Evolutionary conservation across 164 flowering plant species (phyloP).

Genomic region (Paratinospora sagittata): DNA sequence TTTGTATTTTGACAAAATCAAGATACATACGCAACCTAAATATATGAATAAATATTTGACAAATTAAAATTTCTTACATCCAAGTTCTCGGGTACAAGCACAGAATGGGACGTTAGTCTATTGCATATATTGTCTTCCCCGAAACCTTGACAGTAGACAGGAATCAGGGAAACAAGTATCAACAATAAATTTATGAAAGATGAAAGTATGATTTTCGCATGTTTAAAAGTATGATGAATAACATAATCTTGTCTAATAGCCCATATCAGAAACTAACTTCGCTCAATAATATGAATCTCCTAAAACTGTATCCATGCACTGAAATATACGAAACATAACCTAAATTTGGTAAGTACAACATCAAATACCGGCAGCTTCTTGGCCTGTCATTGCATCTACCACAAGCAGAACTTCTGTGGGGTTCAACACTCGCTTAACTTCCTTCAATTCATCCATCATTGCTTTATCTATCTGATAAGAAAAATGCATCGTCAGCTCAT

Average conservation of each 20-base stretch:
- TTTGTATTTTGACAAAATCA: no score
- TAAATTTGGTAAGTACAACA: neutral
- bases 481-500: slow-evolving; percentile 9
- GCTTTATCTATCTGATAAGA: slow-evolving; percentile 72
- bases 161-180: neutral
- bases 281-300: neutral
- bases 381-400: slow-evolving; percentile 99
- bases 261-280: neutral
- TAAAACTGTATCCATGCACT: neutral
- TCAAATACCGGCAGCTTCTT: slow-evolving; percentile 91
- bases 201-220: no score
- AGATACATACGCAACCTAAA: no score
- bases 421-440: slow-evolving; percentile 67
- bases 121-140: neutral
- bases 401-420: slow-evolving; percentile 96
- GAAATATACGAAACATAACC: neutral
- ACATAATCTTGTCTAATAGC: no score
- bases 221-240: no score
- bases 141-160: neutral
- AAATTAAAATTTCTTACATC: neutral
- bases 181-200: no score
- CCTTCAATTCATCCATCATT: slow-evolving; percentile 98
- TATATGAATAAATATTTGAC: no score
- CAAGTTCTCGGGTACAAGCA: neutral
- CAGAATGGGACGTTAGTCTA: neutral